Conservation (phyloP, 1,284 basidiomycete genomes). For the Pseudozyma pruni region DNA sequence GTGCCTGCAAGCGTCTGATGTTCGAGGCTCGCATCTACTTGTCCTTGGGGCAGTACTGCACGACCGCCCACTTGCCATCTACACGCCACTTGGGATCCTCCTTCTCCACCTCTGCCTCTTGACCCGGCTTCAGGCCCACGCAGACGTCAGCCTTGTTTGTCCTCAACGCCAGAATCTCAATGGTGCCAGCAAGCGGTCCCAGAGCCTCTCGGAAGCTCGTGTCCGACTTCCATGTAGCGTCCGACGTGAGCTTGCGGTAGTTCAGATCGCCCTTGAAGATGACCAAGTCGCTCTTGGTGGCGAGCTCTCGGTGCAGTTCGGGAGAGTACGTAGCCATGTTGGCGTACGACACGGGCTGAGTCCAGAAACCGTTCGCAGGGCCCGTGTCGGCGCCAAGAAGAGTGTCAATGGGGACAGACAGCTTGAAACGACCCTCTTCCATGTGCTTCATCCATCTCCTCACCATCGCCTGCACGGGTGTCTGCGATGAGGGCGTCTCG, state of each 20-base stretch:
- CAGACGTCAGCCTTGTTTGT: constrained; percentile 89
- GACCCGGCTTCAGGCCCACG: constrained; percentile 57
- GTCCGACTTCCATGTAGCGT: constrained; percentile 85
- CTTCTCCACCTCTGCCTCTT: constrained; percentile 43
- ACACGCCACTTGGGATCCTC: constrained; percentile 61
- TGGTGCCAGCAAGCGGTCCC: constrained; percentile 77
- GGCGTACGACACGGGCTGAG: constrained; percentile 51
- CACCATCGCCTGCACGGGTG: constrained; percentile 74
- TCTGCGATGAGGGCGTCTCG: constrained; percentile 46
- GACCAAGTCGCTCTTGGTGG: constrained; percentile 76
- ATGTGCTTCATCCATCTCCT: constrained; percentile 80
- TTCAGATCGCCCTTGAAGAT: constrained; percentile 93
- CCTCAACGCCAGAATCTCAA: constrained; percentile 84
- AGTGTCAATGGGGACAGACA: constrained; percentile 77
- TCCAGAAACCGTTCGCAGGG: constrained; percentile 59
- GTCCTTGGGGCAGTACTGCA: constrained; percentile 44
- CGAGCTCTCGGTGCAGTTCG: constrained; percentile 74
- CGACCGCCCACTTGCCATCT: constrained; percentile 61
- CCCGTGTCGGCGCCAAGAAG: constrained; percentile 72
- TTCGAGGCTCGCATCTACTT: constrained; percentile 12
- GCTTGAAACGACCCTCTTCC: constrained; percentile 76
- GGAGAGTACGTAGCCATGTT: constrained; percentile 70
- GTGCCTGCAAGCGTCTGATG: background rate
- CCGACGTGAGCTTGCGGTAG: constrained; percentile 80
- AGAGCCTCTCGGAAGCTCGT: constrained; percentile 83